Conservation (phyloP, 1,284 basidiomycete genomes). For the Austropuccinia psidii region DNA sequence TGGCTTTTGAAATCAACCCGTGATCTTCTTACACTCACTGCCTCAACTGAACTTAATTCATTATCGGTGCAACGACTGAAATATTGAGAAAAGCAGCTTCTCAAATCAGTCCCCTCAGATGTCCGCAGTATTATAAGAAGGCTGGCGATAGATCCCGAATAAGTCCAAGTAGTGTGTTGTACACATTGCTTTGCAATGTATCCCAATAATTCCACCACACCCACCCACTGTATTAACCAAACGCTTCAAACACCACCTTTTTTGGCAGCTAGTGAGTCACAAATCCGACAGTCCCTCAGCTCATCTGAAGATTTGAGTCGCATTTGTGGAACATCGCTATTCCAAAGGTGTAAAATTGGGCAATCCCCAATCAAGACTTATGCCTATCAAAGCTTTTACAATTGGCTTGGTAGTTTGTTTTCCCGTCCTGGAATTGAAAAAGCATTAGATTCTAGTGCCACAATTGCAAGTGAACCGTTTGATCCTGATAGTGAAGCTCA, state of each 20-base stretch:
- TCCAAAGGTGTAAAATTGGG: neutral
- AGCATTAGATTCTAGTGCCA: neutral
- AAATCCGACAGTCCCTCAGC: neutral
- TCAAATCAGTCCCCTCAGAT: constrained; percentile 1
- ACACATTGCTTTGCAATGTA: constrained; percentile 4
- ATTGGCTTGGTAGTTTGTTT: constrained; percentile 14
- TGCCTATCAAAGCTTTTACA: constrained; percentile 3
- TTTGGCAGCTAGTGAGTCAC: neutral
- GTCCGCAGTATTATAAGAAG: neutral
- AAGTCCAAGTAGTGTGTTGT: neutral
- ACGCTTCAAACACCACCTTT: neutral
- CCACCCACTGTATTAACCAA: neutral
- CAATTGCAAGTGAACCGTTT: neutral
- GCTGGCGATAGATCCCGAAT: neutral
- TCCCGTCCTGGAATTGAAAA: constrained; percentile 1
- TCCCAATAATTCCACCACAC: neutral
- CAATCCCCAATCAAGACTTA: neutral
- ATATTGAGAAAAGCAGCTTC: neutral
- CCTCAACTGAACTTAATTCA: neutral
- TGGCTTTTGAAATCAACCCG: constrained; percentile 23
- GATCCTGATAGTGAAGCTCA: neutral
- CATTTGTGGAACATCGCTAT: neutral
- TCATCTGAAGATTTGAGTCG: neutral
- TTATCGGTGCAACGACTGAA: neutral
- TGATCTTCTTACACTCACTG: neutral